Base-by-base conservation (phyloP, 306 rosid genomes). In the Quercus rubra region DNA sequence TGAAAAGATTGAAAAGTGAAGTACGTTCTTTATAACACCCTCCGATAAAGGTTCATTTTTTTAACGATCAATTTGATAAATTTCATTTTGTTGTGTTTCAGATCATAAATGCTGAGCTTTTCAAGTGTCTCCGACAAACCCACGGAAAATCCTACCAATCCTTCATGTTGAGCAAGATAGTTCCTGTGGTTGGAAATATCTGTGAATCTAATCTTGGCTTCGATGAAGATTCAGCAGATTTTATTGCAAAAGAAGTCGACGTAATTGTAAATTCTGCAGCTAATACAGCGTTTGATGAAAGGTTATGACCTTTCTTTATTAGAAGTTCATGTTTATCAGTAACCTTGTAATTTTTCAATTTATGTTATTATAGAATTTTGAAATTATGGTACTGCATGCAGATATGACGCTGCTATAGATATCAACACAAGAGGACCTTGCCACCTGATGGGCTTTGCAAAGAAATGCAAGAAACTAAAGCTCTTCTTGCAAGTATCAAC, bases 221-320 rank as follows among this genome's bases (percentile, higher is more conserved):
- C 38, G 95, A 88, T 52, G 83, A 84, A 19, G 89, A 80, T 68
- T 43, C 85, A 15, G 85, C 80, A 46, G 35, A 85, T 76, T 10
- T 82, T 43, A 90, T 95, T 49, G 87, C 87, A 3, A 90, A 87
- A 20, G 97, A 95, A 71, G 96, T 92, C 58, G 99, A 92, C 77
- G 90, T 95, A 10, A 89, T 95, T 76, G 91, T 95, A 75, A 95
- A 95, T 71, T 95, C 97, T 76, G 98, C 99, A 12, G 99, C 99
- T 51, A 92, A 90, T 79, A 95, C 99, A 55, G 89, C 99, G 58
- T 95, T 95, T 81, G 92, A 93, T 84, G 98, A 95, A 88, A 92
- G 99, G 97, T 95, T 33, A 74, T 15, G 80, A 56, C 28, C 63
- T 74, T 31, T 30, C 35, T 23, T 76, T 13, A 21, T 28, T 9